Evolutionary conservation across 1,284 basidiomycete species (phyloP).

Genomic region (Porogramme epimiltina): DNA sequence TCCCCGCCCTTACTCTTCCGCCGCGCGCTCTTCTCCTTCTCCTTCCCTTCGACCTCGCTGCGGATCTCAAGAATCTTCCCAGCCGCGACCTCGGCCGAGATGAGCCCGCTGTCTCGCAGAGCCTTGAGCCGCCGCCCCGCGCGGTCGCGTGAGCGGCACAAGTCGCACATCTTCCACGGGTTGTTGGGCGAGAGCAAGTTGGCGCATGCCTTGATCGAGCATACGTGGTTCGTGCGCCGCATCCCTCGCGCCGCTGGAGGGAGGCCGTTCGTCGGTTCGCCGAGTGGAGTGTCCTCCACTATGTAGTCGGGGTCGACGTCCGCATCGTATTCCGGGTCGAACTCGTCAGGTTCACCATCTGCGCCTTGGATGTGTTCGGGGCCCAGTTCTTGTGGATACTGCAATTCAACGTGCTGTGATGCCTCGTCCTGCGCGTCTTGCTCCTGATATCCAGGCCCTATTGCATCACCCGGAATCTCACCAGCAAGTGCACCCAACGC

Average conservation of each 20-base stretch:
- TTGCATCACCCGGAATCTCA: too few species aligned
- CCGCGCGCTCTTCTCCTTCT: slow-evolving; percentile 6
- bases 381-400: too few species aligned
- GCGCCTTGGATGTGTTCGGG: neutral
- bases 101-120: slow-evolving; percentile 28
- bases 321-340: too few species aligned
- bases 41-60: slow-evolving; percentile 17
- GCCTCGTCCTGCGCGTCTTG: neutral
- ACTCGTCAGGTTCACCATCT: neutral
- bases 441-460: too few species aligned
- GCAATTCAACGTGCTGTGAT: too few species aligned
- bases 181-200: slow-evolving; percentile 44
- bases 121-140: slow-evolving; percentile 33
- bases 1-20: slow-evolving; percentile 9
- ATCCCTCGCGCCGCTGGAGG: slow-evolving; percentile 36
- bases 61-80: slow-evolving; percentile 16
- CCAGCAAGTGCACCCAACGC: neutral
- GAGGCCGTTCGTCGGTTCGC: slow-evolving; percentile 23
- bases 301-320: too few species aligned
- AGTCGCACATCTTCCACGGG: slow-evolving; percentile 49
- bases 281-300: slow-evolving; percentile 19
- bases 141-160: slow-evolving; percentile 41
- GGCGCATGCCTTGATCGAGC: slow-evolving; percentile 43
- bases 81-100: slow-evolving; percentile 20
- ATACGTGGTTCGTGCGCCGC: slow-evolving; percentile 39